phyloP scores from a whole-genome alignment of 2,329 filamentous ascomycete genomes.

The Hymenoscyphus salicellus region DNA sequence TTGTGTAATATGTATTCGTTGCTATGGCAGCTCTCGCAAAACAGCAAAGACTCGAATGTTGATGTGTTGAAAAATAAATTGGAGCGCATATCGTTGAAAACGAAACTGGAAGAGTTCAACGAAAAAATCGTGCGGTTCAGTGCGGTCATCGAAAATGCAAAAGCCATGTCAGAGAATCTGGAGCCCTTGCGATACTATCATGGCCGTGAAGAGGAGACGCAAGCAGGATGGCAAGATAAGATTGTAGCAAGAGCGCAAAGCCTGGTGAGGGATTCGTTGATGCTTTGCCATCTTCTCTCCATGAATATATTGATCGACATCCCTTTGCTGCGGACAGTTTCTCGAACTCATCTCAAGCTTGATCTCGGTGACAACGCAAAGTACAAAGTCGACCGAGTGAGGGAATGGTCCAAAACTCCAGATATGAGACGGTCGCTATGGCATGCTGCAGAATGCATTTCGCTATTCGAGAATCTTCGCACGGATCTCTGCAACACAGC shows the following conservation, averaged over 20 bases:
- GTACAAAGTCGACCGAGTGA: conserved; percentile 23
- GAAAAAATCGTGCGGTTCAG: conserved; percentile 7
- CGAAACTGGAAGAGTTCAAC: conserved; percentile 22
- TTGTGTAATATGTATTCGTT: conserved; percentile 25
- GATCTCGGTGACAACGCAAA: conserved; percentile 20
- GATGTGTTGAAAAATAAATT: conserved; percentile 12
- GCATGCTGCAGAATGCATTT: conserved; percentile 23
- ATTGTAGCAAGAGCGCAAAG: conserved; percentile 32
- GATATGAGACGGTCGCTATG: conserved; percentile 37
- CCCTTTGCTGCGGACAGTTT: conserved; percentile 27
- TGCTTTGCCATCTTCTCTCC: conserved; percentile 40
- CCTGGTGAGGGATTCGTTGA: conserved; percentile 35
- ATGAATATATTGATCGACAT: conserved; percentile 40
- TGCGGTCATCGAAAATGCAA: conserved; percentile 17
- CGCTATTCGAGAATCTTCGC: conserved; percentile 33
- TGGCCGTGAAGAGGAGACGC: conserved; percentile 26
- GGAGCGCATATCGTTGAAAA: conserved; percentile 19
- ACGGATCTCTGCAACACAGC: conserved; percentile 14
- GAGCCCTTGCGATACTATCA: conserved; percentile 19
- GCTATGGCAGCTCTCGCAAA: conserved; percentile 21
- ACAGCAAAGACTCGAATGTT: not conserved
- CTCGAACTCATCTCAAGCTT: conserved; percentile 5
- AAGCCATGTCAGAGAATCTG: not conserved
- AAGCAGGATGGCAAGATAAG: conserved; percentile 19
- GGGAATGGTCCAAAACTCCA: conserved; percentile 34